Percentiles rank a stretch among this genome's conserved stretches.
Conservation (phyloP, 202 grass and related monocot species). For the Carex sylvatica region DNA sequence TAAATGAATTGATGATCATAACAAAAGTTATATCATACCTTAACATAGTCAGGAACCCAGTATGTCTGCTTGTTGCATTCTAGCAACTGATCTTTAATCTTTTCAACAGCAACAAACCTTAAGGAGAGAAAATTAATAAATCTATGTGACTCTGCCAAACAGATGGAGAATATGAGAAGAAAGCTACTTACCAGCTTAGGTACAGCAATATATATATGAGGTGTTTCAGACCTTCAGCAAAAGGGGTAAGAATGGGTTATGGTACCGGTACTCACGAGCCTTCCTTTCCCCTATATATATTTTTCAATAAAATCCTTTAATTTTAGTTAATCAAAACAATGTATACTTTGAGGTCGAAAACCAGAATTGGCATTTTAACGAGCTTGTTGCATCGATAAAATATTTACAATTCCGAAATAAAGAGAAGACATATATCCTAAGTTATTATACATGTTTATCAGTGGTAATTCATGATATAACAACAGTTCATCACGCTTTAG, state of each 20-base stretch:
- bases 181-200: slow-evolving; percentile 91
- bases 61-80: slow-evolving; percentile 94
- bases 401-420: neutral
- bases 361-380: neutral
- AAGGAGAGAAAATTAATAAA: slow-evolving; percentile 24
- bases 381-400: neutral
- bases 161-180: slow-evolving; percentile 27
- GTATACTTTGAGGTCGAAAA: neutral
- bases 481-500: slow-evolving; percentile 2
- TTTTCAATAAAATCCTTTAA: slow-evolving; percentile 4
- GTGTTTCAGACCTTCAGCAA: slow-evolving; percentile 97
- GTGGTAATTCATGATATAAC: neutral
- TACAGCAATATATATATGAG: slow-evolving; percentile 93
- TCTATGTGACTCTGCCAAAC: neutral
- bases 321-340: neutral
- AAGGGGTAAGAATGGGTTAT: slow-evolving; percentile 96
- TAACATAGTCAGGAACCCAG: slow-evolving; percentile 99
- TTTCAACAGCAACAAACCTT: slow-evolving; percentile 99
- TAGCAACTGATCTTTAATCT: slow-evolving; percentile 88
- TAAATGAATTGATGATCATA: neutral
- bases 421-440: neutral
- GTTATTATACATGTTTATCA: neutral
- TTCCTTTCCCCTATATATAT: slow-evolving; percentile 83
- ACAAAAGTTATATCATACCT: slow-evolving; percentile 52
- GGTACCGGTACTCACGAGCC: slow-evolving; percentile 77